Base-by-base conservation (phyloP, 495 filamentous ascomycete species). In the Chaetomium cochliodes region DNA sequence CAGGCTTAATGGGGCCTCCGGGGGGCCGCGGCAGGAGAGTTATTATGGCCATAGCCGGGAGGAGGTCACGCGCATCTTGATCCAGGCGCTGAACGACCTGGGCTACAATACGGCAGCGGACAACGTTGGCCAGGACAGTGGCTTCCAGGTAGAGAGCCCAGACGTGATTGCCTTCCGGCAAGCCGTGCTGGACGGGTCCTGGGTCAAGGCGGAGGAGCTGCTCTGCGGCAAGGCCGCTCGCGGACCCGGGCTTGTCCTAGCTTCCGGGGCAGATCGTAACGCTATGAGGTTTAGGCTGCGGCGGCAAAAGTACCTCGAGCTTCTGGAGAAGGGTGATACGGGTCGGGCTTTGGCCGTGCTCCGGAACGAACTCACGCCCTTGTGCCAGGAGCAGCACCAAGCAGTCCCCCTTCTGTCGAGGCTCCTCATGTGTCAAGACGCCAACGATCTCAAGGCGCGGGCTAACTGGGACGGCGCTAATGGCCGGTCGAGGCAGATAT, bases 291-390 rank as follows among this genome's bases (percentile, higher is more conserved):
- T 99, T 76, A 86, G 86, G 77, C 79, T 98, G 63, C 82, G 93
- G 67, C 88, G 94, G 72, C 94, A 99, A 72, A 99, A 98, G 76
- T 99, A 92, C 74, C 79, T 99, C 33, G 94, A 99, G 73, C 79
- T 96, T 12, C 79, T 99, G 30, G 92, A 98, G 74, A 77, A 82
- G 63, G 79, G 86, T 63, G 87, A 98, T 70, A 84, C 90, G 20
- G 81, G 80, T 23, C 82, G 82, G 28, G 94, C 96, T 18, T 76
- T 98, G 60, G 82, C 82, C 69, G 92, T 97, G 30, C 81, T 99
- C 33, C 86, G 94, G 18, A 85, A 85, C 67, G 94, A 99, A 75
- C 80, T 99, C 60, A 96, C 92, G 7, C 93, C 94, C 0, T 77
- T 98, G 42, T 89, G 93, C 69, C 86, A 89, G 72, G 90, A 96